phyloP scores from a whole-genome alignment of 2,329 filamentous ascomycete genomes.

The Fusarium setosum region DNA sequence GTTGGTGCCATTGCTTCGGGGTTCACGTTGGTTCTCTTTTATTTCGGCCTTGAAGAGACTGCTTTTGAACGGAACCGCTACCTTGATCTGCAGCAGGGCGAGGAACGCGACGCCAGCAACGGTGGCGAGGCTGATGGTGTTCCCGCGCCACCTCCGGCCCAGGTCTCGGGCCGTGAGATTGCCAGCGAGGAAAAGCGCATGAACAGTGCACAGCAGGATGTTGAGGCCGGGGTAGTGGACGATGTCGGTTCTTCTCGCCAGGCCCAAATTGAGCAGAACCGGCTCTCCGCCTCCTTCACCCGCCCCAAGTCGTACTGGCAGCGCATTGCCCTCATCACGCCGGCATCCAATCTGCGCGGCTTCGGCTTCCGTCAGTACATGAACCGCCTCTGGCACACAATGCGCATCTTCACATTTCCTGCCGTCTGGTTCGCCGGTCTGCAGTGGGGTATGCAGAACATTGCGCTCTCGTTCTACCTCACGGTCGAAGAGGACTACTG shows the following conservation, averaged over 20 bases:
- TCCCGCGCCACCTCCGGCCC: not conserved
- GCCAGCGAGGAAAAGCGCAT: constrained; percentile 18
- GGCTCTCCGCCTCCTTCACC: constrained; percentile 39
- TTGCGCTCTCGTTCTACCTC: constrained; percentile 69
- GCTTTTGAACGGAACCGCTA: constrained; percentile 57
- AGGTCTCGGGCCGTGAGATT: not conserved
- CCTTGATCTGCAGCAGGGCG: constrained; percentile 36
- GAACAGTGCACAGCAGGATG: constrained; percentile 3
- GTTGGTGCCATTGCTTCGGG: constrained; percentile 61
- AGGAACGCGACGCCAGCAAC: constrained; percentile 4
- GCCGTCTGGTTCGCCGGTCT: constrained; percentile 67
- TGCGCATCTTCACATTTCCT: constrained; percentile 68
- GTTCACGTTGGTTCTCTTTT: constrained; percentile 58
- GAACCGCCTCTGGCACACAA: constrained; percentile 63
- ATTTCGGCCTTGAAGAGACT: constrained; percentile 65
- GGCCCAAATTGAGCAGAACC: constrained; percentile 31
- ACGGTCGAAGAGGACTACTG: constrained; percentile 68
- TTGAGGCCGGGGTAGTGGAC: constrained; percentile 14
- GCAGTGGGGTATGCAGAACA: constrained; percentile 70
- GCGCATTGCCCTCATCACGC: constrained; percentile 66
- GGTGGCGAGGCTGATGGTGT: constrained; percentile 31
- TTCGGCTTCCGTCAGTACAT: constrained; percentile 65
- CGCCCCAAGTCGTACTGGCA: constrained; percentile 63
- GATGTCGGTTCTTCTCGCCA: constrained; percentile 26
- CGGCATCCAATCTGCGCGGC: constrained; percentile 63